A percentile compares a stretch with the other conserved stretches of the same genome.
Conservation (phyloP, 2,329 filamentous ascomycete species). For the Fusarium vanettenii region DNA sequence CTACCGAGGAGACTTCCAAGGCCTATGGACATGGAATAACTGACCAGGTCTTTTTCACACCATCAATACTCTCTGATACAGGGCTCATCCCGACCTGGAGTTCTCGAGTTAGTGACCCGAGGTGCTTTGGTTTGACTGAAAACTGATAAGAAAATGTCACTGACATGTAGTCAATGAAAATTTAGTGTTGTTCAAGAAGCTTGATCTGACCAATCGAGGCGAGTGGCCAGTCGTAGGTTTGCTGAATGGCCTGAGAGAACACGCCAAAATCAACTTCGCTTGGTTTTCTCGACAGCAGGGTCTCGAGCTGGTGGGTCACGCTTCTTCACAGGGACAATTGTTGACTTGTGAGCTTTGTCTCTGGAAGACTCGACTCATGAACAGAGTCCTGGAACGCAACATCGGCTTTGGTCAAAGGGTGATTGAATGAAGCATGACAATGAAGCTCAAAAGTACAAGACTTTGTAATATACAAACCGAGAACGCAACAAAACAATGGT, state of each 20-base stretch:
- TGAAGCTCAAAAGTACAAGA: not conserved
- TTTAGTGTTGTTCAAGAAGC: not conserved
- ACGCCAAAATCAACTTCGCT: not conserved
- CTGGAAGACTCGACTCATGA: not conserved
- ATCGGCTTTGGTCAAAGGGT: not conserved
- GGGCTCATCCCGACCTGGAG: not conserved
- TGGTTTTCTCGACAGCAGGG: not conserved
- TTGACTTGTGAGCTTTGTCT: not conserved
- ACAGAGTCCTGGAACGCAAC: not conserved
- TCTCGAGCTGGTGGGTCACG: not conserved
- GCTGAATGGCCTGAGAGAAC: not conserved
- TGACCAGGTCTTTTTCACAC: not conserved
- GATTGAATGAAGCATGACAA: not conserved
- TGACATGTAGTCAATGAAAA: not conserved
- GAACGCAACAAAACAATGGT: not conserved
- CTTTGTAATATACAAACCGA: not conserved
- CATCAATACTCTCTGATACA: not conserved
- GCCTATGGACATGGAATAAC: not conserved
- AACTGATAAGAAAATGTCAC: not conserved
- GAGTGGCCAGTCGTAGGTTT: not conserved
- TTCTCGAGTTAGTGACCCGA: constrained; percentile 52
- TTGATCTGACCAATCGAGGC: not conserved
- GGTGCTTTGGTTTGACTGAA: not conserved
- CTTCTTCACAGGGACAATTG: not conserved
- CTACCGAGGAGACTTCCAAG: not conserved